phyloP scores from a whole-genome alignment of 1,284 basidiomycete species.

The Austroboletus niveus region DNA sequence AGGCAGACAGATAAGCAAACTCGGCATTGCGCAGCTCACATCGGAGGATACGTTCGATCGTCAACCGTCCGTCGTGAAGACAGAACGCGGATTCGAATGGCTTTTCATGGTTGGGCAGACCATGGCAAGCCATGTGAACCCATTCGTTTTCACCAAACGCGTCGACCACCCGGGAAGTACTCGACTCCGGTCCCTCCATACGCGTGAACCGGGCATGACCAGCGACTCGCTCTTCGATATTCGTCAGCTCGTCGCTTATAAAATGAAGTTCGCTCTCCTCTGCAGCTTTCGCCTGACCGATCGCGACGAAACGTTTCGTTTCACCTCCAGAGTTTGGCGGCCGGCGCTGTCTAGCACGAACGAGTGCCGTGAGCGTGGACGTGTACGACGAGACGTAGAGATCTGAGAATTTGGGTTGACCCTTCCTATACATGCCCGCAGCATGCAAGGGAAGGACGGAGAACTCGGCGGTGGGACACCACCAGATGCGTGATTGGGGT shows the following conservation, averaged over 20 bases:
- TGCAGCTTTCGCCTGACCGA: neutral
- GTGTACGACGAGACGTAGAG: neutral
- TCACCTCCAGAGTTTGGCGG: neutral
- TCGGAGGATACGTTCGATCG: too few relatives aligned
- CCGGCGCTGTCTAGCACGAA: neutral
- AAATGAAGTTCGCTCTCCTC: neutral
- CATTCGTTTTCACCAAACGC: neutral
- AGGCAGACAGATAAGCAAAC: too few relatives aligned
- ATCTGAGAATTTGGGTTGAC: neutral
- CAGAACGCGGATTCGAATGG: neutral
- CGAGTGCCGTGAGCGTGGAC: neutral
- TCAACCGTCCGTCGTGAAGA: too few relatives aligned
- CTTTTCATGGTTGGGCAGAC: neutral
- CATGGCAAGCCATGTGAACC: neutral
- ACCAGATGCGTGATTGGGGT: neutral
- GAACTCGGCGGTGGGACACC: neutral
- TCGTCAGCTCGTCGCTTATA: neutral
- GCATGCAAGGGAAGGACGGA: neutral
- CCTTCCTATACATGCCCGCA: neutral
- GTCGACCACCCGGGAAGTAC: neutral
- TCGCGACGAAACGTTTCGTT: neutral
- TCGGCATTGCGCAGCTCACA: too few relatives aligned
- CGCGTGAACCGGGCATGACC: neutral
- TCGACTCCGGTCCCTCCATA: neutral
- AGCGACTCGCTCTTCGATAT: neutral